Base-by-base conservation (phyloP, 2,329 filamentous ascomycete genomes). In the Beauveria bassiana region DNA sequence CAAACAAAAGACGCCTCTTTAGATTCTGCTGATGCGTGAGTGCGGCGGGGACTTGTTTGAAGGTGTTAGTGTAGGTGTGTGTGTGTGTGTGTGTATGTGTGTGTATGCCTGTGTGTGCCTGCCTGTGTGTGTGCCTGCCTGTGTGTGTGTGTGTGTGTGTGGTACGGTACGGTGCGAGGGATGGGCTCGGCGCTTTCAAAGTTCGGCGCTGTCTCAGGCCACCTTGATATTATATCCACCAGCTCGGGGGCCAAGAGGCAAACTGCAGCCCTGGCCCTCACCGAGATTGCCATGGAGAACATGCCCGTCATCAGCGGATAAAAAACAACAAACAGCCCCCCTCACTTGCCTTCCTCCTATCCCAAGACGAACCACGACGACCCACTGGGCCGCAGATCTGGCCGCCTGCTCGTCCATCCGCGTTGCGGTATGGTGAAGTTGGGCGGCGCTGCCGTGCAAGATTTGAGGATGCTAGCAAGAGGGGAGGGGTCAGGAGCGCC, bases 331-430 rank as follows among this genome's bases (percentile, higher is more conserved):
- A 55, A 43, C 40, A 38, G 24, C 45, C 54, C 60, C 60, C 61
- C 34, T 58, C 61, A 46, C 43, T 38, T 45, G 24, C 8, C 54
- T 46, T 31, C 45, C 31, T 45, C 14, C 16, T 38, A 28, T 31
- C 56, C 57, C 68, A 70, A 71, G 69, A 75, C 70, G 71, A 75
- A 74, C 71, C 68, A 75, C 69, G 64, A 69, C 57, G 72, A 68
- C 72, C 75, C 73, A 75, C 74, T 70, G 64, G 74, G 73, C 73
- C 73, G 75, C 74, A 74, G 69, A 72, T 72, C 70, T 67, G 71
- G 70, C 65, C 71, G 68, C 72, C 70, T 60, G 40, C 43, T 57
- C 53, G 26, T 24, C 50, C 58, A 47, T 54, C 50, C 50, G 31
- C 31, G 59, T 49, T 38, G 57, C 47, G n/a, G 45, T 3, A 42